phyloP scores from a whole-genome alignment of 2,329 filamentous ascomycete species.

The Colletotrichum tabaci region DNA sequence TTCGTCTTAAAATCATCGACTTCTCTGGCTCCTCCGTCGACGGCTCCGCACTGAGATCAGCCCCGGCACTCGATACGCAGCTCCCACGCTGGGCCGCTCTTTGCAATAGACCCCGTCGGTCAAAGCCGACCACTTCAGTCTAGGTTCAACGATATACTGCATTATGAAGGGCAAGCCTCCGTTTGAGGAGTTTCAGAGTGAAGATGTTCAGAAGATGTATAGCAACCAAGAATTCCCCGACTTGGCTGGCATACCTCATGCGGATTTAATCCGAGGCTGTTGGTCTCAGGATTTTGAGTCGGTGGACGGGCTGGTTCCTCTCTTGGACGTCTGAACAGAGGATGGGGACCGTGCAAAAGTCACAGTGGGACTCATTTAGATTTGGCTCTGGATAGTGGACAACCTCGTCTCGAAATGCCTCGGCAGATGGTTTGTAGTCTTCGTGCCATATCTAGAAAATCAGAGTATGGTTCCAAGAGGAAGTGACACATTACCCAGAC shows the following conservation, averaged over 20 bases:
- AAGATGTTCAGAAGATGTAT: conserved; percentile 9
- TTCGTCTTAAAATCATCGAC: conserved; percentile 29
- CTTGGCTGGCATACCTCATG: conserved; percentile 7
- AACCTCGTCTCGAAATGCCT: too few relatives aligned
- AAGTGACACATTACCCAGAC: too few relatives aligned
- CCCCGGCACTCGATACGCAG: conserved; percentile 14
- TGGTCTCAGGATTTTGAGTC: conserved; percentile 17
- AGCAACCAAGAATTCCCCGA: conserved; percentile 11
- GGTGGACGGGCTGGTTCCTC: conserved; percentile 5
- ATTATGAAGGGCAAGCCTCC: conserved; percentile 10
- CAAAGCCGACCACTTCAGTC: conserved; percentile 27
- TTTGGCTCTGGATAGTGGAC: too few relatives aligned
- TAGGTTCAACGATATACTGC: conserved; percentile 21
- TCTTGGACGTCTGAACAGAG: conserved; percentile 4
- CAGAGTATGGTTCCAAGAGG: too few relatives aligned
- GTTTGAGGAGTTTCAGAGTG: conserved; percentile 9
- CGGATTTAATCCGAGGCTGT: conserved; percentile 1
- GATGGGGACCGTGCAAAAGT: neutral
- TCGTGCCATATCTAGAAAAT: too few relatives aligned
- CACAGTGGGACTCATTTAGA: too few relatives aligned
- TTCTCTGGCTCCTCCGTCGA: conserved; percentile 17
- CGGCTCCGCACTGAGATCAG: conserved; percentile 10
- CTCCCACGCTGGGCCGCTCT: conserved; percentile 5
- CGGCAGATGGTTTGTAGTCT: too few relatives aligned
- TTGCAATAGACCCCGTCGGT: conserved; percentile 2